Base-by-base conservation (phyloP, 2,329 filamentous ascomycete genomes). In the Onygena corvina region DNA sequence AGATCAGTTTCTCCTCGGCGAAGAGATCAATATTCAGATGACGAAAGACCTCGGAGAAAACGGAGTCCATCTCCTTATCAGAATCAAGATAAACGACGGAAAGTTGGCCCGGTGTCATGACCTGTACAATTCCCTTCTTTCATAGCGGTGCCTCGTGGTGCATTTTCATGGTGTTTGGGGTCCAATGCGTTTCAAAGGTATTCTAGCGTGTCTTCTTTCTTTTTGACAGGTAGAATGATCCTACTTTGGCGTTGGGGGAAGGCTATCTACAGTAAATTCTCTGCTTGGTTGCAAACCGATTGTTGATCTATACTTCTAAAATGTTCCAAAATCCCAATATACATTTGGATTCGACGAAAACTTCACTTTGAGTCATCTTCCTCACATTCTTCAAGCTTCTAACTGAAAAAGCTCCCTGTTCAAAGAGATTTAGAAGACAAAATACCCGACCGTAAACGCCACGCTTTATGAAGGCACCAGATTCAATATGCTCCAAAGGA, bases 11-110 rank as follows among this genome's bases (percentile, higher is more conserved):
- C 49, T 47, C 51, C 53, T 30, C 46, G 33, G 14, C 50, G 50
- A 27, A 49, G 53, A 49, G 54, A 57, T 55, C 71, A 74, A 16
- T 68, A 80, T 57, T 71, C 76, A 30, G 59, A 56, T 35, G 62
- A 62, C 40, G 53, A 58, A 47, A 57, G 60, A 51, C 57, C 50
- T 52, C 59, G 60, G 34, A 63, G 63, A 52, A 70, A 68, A 58
- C 64, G 67, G 45, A 69, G 67, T 46, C 65, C 63, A 18, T 70
- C 67, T 4, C 67, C 67, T 3, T 66, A 68, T 51, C 60, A 63
- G 5, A 65, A 67, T 46, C 61, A 66, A 9, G 67, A 70, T 50
- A 70, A 70, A 54, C 63, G 67, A 46, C 62, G 67, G 44, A 63
- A 67, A 18, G 60, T 64, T 47, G 62, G 61, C 42, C 11, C 42